Evolutionary conservation across 176 grass and related monocot species (phyloP).

Genomic region (Phoenix dactylifera): DNA sequence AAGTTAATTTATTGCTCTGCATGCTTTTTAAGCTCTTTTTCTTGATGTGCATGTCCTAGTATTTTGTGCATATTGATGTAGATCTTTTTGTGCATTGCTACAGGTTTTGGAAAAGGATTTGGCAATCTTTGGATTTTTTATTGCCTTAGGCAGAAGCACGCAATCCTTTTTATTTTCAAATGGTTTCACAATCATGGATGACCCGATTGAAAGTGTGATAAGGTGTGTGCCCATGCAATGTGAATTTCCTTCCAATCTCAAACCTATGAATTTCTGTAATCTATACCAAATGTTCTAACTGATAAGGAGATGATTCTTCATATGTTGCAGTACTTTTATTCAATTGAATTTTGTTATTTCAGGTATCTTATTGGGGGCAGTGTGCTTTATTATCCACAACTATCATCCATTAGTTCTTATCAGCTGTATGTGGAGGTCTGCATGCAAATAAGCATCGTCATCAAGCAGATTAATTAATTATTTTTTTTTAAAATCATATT

Average conservation of each 20-base stretch:
- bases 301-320: too few relatives aligned
- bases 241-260: background rate
- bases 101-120: slow-evolving; percentile 98
- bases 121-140: slow-evolving; percentile 98
- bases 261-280: too few relatives aligned
- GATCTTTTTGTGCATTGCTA: slow-evolving; percentile 23
- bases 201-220: slow-evolving; percentile 64
- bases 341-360: slow-evolving; percentile 5
- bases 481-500: slow-evolving; percentile 7
- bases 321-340: too few relatives aligned
- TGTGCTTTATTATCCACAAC: slow-evolving; percentile 96
- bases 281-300: too few relatives aligned
- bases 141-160: slow-evolving; percentile 87
- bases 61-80: too few relatives aligned
- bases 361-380: slow-evolving; percentile 98
- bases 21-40: too few relatives aligned
- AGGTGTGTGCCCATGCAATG: slow-evolving; percentile 47
- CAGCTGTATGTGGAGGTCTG: slow-evolving; percentile 98
- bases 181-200: slow-evolving; percentile 54
- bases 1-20: too few relatives aligned
- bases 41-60: too few relatives aligned
- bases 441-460: slow-evolving; percentile 14
- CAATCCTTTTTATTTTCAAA: slow-evolving; percentile 82
- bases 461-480: slow-evolving; percentile 7
- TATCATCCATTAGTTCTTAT: slow-evolving; percentile 97